phyloP scores from a whole-genome alignment of 768 basidiomycete species.

The Rhodotorula diobovata region DNA sequence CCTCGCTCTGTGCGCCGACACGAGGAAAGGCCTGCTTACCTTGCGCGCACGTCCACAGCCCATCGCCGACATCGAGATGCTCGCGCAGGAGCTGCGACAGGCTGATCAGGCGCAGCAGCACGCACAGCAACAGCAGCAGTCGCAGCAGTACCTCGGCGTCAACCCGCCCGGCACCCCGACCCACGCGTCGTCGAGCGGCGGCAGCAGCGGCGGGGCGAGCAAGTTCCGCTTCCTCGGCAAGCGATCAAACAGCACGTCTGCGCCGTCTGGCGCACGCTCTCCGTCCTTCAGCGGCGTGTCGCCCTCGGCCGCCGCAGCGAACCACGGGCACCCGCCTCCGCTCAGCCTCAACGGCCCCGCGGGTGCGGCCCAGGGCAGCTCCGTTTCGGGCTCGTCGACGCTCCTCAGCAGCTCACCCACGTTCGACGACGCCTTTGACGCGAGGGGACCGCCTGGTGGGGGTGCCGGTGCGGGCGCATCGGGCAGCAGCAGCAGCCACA shows the following conservation, averaged over 20 bases:
- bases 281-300: constrained; percentile 1
- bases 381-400: not conserved
- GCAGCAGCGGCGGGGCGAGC: constrained; percentile 2
- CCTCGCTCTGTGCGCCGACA: not conserved
- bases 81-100: constrained; percentile 14
- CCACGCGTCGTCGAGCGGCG: not conserved
- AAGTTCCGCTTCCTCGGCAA: constrained; percentile 33
- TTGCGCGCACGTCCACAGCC: constrained; percentile 10
- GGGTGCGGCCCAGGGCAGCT: not conserved
- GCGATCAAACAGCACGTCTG: constrained; percentile 18
- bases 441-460: no score
- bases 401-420: not conserved
- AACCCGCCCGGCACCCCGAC: not conserved
- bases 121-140: not conserved
- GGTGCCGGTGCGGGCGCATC: no score
- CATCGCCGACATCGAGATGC: constrained; percentile 31
- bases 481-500: no score
- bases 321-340: not conserved
- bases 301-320: not conserved
- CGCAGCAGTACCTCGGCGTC: not conserved
- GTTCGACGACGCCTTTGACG: not conserved
- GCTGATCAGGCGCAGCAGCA: not conserved
- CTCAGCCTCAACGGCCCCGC: not conserved
- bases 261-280: not conserved
- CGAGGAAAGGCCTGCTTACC: no score